Percentiles rank a stretch among this genome's conserved stretches.
Conservation (phyloP, 805 yeast genomes). For the Monosporozyma servazzii region DNA sequence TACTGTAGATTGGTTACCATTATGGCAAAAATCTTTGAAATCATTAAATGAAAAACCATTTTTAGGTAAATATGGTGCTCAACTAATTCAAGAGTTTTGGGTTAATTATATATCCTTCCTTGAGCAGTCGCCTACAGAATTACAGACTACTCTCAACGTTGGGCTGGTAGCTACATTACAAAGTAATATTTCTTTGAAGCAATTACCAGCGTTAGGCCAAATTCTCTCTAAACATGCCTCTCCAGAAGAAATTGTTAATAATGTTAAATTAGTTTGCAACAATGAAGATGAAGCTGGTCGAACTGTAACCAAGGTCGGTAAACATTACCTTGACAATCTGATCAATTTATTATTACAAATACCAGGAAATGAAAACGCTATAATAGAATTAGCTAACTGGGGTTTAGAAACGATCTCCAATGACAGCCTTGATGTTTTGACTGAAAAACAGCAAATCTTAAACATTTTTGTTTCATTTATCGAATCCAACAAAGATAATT, state of each 20-base stretch:
- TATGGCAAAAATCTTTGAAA: conserved; percentile 24
- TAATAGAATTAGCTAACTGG: conserved; percentile 14
- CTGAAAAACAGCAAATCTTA: conserved; percentile 6
- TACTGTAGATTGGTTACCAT: conserved; percentile 16
- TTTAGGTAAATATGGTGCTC: conserved; percentile 26
- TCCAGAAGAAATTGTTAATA: conserved; percentile 7
- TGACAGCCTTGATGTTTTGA: conserved; percentile 12
- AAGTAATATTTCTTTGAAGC: conserved; percentile 11
- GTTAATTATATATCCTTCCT: conserved; percentile 19
- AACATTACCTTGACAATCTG: conserved; percentile 9
- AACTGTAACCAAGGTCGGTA: background rate
- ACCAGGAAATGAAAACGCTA: conserved; percentile 10
- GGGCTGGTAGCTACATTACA: conserved; percentile 13
- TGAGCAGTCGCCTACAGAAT: conserved; percentile 3
- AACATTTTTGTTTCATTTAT: conserved; percentile 7
- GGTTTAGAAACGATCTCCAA: conserved; percentile 8
- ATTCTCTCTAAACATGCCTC: conserved; percentile 15
- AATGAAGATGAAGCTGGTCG: conserved; percentile 2
- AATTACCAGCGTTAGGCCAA: conserved; percentile 13
- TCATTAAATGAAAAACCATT: conserved; percentile 24
- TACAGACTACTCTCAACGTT: background rate
- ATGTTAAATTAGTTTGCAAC: conserved; percentile 7
- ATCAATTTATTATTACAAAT: conserved; percentile 7
- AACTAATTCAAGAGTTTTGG: conserved; percentile 28
- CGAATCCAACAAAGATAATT: conserved; percentile 1